Base-by-base conservation (phyloP, 1,284 basidiomycete genomes). In the Irpex sp. region DNA sequence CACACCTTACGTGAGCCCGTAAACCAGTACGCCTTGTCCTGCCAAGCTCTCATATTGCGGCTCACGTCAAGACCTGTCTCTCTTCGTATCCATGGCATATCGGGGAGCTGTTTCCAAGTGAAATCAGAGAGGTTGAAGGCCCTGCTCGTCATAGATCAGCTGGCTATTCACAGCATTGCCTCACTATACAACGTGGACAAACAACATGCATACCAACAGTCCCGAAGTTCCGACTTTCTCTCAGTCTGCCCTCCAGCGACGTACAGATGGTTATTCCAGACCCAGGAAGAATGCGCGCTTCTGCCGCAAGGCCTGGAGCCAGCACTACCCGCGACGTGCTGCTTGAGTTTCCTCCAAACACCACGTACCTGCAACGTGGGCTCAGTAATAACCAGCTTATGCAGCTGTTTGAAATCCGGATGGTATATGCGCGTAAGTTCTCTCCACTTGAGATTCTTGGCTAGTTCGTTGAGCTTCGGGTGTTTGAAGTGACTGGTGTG, bases 241-340 rank as follows among this genome's bases (percentile, higher is more conserved):
- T 61, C 60, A 13, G 31, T 36, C 19, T 47, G 43, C n/a, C 60
- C 60, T 56, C 19, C 47, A 19, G 35, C 9, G 68, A 72, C 13
- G 61, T 59, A 9, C 69, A 72, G 15, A 21, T 57, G 54, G 33
- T 59, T 47, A 19, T 61, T 54, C 60, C 63, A 61, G 7, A 61
- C 50, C 39, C 43, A 64, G 54, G 49, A 17, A 35, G 60, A 49
- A 13, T 35, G 56, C 8, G 33, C 26, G 43, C 54, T 59, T 43
- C 54, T 15, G 19, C 43, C 19, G 31, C 57, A 57, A 58, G 57
- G 56, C n/a, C 57, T 57, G n/a, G 9, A 36, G 21, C 26, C 4
- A 26, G 26, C 26, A 26, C 26, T 26, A 26, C 26, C 26, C 26
- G 26, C 26, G 26, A 26, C 57, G 57, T n/a, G 13, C 15, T 7